These are phyloP conservation scores for Ustilago crameri DNA, from an alignment of 1,284 basidiomycete species.

Conservation along the genomic window DNA sequence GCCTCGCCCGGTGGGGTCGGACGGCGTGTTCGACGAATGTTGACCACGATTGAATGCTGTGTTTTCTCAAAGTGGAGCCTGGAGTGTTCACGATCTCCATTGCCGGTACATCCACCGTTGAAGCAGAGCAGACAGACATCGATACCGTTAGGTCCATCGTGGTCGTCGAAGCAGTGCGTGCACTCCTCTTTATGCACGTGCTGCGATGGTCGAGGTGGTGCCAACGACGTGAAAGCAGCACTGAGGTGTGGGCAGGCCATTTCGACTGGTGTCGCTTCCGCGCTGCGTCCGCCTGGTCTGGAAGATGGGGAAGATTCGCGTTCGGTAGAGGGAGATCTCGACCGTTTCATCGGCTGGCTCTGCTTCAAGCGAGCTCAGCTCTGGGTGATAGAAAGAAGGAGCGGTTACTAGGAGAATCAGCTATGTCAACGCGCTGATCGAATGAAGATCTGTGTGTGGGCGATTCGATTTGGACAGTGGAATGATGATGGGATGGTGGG, in stretches of 20 bases:
- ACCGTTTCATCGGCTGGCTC: slow-evolving; percentile 39
- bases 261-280: slow-evolving; percentile 2
- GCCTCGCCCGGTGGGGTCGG: slow-evolving; percentile 10
- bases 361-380: background rate
- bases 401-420: too few species aligned
- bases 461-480: too few species aligned
- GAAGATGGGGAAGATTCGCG: slow-evolving; percentile 14
- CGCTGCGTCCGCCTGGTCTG: slow-evolving; percentile 3
- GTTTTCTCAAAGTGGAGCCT: slow-evolving; percentile 69
- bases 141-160: slow-evolving; percentile 78
- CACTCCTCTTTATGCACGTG: slow-evolving; percentile 84
- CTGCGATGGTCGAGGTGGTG: slow-evolving; percentile 53
- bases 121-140: slow-evolving; percentile 93
- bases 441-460: background rate
- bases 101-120: slow-evolving; percentile 75
- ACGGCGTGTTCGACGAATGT: slow-evolving; percentile 80
- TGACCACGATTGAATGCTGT: slow-evolving; percentile 81
- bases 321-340: slow-evolving; percentile 30
- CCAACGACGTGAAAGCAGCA: slow-evolving; percentile 46
- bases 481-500: background rate
- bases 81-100: slow-evolving; percentile 57
- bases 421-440: too few species aligned
- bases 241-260: slow-evolving; percentile 61
- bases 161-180: slow-evolving; percentile 94
- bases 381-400: background rate